Conservation (phyloP, 140 eudicot species). For the Anethum foeniculum region DNA sequence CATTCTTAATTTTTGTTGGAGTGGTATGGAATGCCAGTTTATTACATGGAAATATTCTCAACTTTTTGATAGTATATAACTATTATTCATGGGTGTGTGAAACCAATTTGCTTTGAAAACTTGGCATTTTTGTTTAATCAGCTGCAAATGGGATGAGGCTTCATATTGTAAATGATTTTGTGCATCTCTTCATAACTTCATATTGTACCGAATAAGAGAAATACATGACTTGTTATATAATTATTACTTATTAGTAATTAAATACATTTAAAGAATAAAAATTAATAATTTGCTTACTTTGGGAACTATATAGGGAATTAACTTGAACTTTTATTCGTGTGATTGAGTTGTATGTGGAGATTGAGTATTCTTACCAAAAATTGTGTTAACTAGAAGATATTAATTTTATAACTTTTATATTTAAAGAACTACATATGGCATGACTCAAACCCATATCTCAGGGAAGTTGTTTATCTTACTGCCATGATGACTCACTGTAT, state of each 20-base stretch:
- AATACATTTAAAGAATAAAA: not conserved
- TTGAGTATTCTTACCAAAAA: not conserved
- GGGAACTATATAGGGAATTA: not conserved
- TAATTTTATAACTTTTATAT: not conserved
- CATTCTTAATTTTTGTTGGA: conserved; percentile 68
- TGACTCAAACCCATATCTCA: not conserved
- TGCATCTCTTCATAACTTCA: not conserved
- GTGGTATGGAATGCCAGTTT: conserved; percentile 49
- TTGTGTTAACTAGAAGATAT: not conserved
- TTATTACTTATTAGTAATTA: not conserved
- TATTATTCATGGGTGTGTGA: not conserved
- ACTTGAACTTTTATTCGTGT: not conserved
- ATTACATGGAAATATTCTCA: not conserved
- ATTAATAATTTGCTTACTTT: not conserved
- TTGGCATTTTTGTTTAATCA: not conserved
- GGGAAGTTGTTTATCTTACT: not conserved
- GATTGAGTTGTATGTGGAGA: not conserved
- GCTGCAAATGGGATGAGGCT: not conserved
- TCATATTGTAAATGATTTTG: not conserved
- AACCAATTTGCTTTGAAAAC: not conserved
- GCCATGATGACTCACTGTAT: not conserved
- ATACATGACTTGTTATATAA: not conserved
- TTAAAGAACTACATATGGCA: not conserved
- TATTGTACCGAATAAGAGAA: not conserved
- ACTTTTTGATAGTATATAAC: not conserved